Percentiles rank a stretch among this genome's conserved stretches.
Evolutionary conservation across 2,329 filamentous ascomycete species (phyloP).

Genomic region (Ceratocystis eucalypticola): DNA sequence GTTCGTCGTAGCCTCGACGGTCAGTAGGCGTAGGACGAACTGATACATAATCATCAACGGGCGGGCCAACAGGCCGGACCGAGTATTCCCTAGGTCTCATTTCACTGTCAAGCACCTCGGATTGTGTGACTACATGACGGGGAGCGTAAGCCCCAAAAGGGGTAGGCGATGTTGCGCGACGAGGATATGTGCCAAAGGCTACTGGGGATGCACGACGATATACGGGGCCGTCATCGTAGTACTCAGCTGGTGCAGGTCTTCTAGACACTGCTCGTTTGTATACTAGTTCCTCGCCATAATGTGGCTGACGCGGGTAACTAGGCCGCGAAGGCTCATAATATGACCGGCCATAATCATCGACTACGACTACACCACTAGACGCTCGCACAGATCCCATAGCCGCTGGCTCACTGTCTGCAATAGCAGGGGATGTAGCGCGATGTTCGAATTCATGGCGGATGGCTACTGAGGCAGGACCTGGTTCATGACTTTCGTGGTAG

Average conservation of each 20-base stretch:
- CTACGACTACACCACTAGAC: conserved; percentile 52
- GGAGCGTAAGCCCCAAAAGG: conserved; percentile 25
- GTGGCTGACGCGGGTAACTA: neutral
- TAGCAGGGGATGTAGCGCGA: neutral
- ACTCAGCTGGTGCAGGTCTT: conserved; percentile 33
- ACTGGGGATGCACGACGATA: conserved; percentile 41
- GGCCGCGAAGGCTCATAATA: conserved; percentile 45
- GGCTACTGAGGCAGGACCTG: neutral
- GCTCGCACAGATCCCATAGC: conserved; percentile 40
- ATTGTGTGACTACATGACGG: conserved; percentile 47
- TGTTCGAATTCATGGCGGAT: neutral
- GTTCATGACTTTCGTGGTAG: neutral
- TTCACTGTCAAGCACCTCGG: conserved; percentile 34
- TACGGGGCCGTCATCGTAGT: conserved; percentile 37
- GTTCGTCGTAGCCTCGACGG: conserved; percentile 33
- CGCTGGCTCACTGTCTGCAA: conserved; percentile 23
- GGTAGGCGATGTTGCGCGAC: too few species aligned
- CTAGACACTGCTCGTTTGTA: conserved; percentile 51
- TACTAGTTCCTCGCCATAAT: conserved; percentile 34
- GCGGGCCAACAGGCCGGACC: conserved; percentile 27
- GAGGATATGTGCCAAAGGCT: conserved; percentile 23
- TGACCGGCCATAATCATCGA: conserved; percentile 72
- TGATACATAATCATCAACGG: conserved; percentile 35
- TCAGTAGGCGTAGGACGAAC: conserved; percentile 32
- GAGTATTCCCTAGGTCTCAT: conserved; percentile 32